phyloP scores from a whole-genome alignment of 208 protist species.

The Leishmania gerbilli region DNA sequence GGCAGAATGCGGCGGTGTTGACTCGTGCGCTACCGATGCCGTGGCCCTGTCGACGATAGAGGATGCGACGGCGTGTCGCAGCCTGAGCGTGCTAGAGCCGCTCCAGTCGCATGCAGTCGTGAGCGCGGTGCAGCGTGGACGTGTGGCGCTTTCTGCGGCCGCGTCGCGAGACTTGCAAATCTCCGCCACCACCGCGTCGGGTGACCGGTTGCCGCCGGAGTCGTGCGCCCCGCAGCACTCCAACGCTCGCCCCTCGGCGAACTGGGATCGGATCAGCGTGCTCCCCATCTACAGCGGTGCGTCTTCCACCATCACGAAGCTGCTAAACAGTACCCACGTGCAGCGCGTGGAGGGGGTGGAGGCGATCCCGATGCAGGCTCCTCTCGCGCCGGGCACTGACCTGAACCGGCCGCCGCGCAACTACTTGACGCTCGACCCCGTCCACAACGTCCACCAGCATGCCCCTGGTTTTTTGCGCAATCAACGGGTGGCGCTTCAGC shows the following conservation, averaged over 20 bases:
- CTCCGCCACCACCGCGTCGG: background rate
- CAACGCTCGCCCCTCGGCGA: constrained; percentile 1
- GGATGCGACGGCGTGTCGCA: constrained; percentile 1
- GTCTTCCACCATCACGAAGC: constrained; percentile 13
- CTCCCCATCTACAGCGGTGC: constrained; percentile 18
- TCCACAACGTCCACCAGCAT: constrained; percentile 78
- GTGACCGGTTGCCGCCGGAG: background rate
- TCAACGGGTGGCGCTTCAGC: constrained; percentile 53
- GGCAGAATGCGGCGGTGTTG: background rate
- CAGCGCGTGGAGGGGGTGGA: constrained; percentile 62
- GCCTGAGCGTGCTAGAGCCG: constrained; percentile 5
- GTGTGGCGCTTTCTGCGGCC: background rate
- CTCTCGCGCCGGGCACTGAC: constrained; percentile 63
- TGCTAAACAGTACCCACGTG: constrained; percentile 58
- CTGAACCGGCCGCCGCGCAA: constrained; percentile 70
- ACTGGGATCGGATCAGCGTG: constrained; percentile 23
- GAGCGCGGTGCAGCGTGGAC: background rate
- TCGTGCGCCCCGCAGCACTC: background rate
- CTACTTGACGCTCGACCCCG: constrained; percentile 70
- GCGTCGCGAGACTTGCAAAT: background rate
- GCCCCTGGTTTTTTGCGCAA: constrained; percentile 80
- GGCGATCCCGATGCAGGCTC: constrained; percentile 56
- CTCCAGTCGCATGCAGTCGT: background rate
- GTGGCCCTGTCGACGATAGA: background rate
- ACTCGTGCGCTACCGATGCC: background rate